Base-by-base conservation (phyloP, 805 yeast species). In the Yamadazyma kitorensis region DNA sequence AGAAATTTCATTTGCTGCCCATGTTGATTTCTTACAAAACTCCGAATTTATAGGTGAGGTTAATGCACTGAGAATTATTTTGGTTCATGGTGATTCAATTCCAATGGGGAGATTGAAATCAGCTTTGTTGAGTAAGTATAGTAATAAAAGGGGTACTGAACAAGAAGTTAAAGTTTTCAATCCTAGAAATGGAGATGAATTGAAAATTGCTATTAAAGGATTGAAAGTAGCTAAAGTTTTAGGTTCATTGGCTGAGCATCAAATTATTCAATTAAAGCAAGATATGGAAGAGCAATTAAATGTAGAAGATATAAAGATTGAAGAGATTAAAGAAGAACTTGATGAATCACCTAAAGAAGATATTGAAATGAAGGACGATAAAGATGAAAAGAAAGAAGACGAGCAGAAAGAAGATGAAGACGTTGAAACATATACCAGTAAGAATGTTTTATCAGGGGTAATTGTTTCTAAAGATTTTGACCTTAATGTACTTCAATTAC, bases 1-100 rank as follows among this genome's bases (percentile, higher is more conserved):
- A 45, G 99, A 93, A 58, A 82, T 93, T 4, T 89, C 98, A 1
- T 93, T 93, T 70, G 98, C 98, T n/a, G 99, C 99, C 0, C 99
- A 93, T 60, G 99, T 93, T 15, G 99, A 93, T 55, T 93, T 83
- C 59, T 87, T 85, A 49, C 96, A 93, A 53, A 93, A 93, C 48
- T 69, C 95, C 1, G 86, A 84, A 37, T 93, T 93, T 52, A 93
- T 93, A 39, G 96, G 89, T 47, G 68, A 80, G 40, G 86, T 93
- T 2, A 82, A 83, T 39, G 95, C 99, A 0, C 74, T 74, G 39
- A 80, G 84, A 35, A 85, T 93, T 40, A 87, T 91, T 39, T 71
- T 93, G 35, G 99, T 93, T 2, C 99, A 93, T 59, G 99, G 99
- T 9, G 99, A 93, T 52, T 80, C 93, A 2, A 88, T 86, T 49